These are phyloP conservation scores for Yamadazyma triangularis DNA, from an alignment of 1,139 yeast species.

Conservation along the genomic window DNA sequence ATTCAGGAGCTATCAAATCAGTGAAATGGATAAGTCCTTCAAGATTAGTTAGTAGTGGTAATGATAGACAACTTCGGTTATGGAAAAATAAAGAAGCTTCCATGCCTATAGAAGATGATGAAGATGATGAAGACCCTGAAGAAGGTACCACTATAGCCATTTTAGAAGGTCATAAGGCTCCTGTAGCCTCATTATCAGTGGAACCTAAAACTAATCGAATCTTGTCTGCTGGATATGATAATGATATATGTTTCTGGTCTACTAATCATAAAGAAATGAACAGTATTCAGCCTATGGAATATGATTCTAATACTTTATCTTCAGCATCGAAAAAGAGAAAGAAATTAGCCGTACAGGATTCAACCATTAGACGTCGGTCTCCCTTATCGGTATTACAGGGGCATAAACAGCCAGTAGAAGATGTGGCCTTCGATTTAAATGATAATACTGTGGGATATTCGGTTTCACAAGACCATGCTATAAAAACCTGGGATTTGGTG, in stretches of 20 bases:
- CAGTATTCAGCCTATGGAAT: constrained; percentile 57
- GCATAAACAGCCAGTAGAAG: constrained; percentile 85
- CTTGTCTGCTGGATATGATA: constrained; percentile 81
- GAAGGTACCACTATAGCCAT: constrained; percentile 78
- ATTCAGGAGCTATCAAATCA: constrained; percentile 77
- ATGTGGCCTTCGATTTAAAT: constrained; percentile 63
- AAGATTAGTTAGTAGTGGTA: constrained; percentile 78
- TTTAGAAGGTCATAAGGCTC: constrained; percentile 84
- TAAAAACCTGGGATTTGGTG: constrained; percentile 93
- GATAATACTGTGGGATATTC: constrained; percentile 87
- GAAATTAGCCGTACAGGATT: constrained; percentile 73
- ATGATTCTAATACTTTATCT: constrained; percentile 48
- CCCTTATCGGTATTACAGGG: constrained; percentile 76
- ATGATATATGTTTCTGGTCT: constrained; percentile 84
- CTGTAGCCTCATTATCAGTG: constrained; percentile 75
- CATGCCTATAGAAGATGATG: constrained; percentile 16
- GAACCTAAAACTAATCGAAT: constrained; percentile 50
- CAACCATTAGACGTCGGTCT: constrained; percentile 73
- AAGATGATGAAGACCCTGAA: constrained; percentile 49
- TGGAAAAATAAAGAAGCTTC: constrained; percentile 68
- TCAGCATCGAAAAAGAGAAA: constrained; percentile 88
- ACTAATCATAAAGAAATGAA: constrained; percentile 81
- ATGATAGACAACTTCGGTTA: constrained; percentile 81
- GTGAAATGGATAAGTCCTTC: constrained; percentile 76
- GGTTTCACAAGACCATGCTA: constrained; percentile 91